phyloP scores from a whole-genome alignment of 441 rosid genomes.

The Breynia disticha region DNA sequence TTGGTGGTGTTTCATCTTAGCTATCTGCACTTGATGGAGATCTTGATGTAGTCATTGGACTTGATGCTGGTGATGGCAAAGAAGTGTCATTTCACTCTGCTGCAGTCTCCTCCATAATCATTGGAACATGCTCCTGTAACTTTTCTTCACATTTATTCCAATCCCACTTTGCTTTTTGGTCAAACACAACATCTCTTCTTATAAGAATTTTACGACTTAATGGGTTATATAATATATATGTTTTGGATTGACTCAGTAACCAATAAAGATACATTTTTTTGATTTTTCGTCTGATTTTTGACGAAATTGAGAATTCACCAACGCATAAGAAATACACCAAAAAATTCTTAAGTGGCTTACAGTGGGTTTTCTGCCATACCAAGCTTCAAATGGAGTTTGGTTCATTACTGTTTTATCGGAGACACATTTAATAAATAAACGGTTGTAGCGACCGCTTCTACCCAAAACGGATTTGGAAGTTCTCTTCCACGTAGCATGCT shows the following conservation, averaged over 20 bases:
- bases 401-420: background rate
- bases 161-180: background rate
- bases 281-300: background rate
- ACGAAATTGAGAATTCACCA: background rate
- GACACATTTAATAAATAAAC: background rate
- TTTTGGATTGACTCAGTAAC: background rate
- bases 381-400: background rate
- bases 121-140: no score
- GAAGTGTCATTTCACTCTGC: background rate
- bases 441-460: background rate
- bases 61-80: background rate
- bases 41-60: background rate
- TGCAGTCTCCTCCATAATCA: no score
- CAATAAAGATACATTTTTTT: background rate
- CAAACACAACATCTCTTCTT: background rate
- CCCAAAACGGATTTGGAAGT: background rate
- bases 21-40: conserved; percentile 1
- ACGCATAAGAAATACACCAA: background rate
- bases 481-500: background rate
- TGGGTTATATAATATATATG: background rate
- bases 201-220: background rate
- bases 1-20: conserved; percentile 4
- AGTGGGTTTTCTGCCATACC: background rate
- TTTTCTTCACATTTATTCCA: background rate
- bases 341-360: background rate